phyloP scores from a whole-genome alignment of 345 rosid genomes.

The Bretschneidera sinensis region DNA sequence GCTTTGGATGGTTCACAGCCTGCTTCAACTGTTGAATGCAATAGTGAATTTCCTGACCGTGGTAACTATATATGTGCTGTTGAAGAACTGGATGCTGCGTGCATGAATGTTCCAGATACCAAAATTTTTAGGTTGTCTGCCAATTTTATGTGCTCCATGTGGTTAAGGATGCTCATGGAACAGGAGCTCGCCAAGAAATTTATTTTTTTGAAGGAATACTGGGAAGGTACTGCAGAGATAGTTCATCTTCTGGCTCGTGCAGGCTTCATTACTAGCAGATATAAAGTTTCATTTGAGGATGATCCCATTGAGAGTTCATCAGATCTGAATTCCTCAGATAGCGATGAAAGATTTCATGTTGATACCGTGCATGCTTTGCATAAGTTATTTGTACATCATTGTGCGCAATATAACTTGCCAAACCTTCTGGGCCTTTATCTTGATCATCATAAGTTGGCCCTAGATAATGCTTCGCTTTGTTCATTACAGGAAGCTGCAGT shows the following conservation, averaged over 20 bases:
- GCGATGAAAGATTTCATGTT: slow-evolving; percentile 30
- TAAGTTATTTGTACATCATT: slow-evolving; percentile 58
- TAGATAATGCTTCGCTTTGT: slow-evolving; percentile 49
- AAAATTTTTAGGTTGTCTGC: slow-evolving; percentile 62
- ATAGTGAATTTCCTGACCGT: slow-evolving; percentile 36
- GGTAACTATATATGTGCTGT: slow-evolving; percentile 57
- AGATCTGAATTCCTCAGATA: slow-evolving; percentile 38
- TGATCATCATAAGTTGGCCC: slow-evolving; percentile 64
- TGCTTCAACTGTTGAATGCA: slow-evolving; percentile 36
- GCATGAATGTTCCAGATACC: slow-evolving; percentile 75
- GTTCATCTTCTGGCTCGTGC: slow-evolving; percentile 75
- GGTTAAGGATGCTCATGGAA: slow-evolving; percentile 78
- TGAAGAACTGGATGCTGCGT: slow-evolving; percentile 74
- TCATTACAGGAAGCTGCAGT: slow-evolving; percentile 73
- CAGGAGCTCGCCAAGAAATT: slow-evolving; percentile 76
- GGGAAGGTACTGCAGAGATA: slow-evolving; percentile 76
- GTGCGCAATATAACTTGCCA: slow-evolving; percentile 69
- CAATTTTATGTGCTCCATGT: slow-evolving; percentile 47
- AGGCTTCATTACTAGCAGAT: slow-evolving; percentile 54
- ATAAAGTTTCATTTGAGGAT: slow-evolving; percentile 35
- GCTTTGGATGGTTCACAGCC: slow-evolving; percentile 58
- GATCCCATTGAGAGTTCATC: slow-evolving; percentile 36
- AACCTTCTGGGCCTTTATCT: slow-evolving; percentile 87
- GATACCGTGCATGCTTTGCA: slow-evolving; percentile 56
- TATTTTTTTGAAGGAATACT: slow-evolving; percentile 74